phyloP scores from a whole-genome alignment of 1,139 yeast genomes.

The Suhomyces ambrosiae region DNA sequence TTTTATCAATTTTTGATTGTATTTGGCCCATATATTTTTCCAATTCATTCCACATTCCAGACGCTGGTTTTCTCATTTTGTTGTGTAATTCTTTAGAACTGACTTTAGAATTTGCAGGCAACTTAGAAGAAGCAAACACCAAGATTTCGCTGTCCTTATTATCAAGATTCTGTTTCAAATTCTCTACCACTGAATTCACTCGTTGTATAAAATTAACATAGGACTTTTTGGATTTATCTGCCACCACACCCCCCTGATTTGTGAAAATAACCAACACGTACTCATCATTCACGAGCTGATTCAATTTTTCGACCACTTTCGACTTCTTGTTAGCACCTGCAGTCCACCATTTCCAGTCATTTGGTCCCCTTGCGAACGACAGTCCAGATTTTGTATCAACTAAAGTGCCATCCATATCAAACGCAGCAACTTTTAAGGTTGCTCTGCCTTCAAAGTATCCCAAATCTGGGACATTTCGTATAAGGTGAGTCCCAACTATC shows the following conservation, averaged over 20 bases:
- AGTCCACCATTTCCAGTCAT: constrained; percentile 72
- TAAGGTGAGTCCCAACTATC: constrained; percentile 35
- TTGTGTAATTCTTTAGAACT: constrained; percentile 39
- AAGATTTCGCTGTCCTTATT: constrained; percentile 28
- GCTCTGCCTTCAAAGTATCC: constrained; percentile 6
- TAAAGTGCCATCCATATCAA: constrained; percentile 79
- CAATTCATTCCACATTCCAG: constrained; percentile 69
- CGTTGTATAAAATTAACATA: constrained; percentile 49
- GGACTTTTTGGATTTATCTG: constrained; percentile 50
- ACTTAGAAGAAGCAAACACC: constrained; percentile 66
- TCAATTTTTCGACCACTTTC: constrained; percentile 31
- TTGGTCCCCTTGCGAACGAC: constrained; percentile 54
- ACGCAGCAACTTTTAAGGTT: constrained; percentile 57
- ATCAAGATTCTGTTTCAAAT: constrained; percentile 16
- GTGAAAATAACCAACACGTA: constrained; percentile 70
- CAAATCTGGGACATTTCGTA: constrained; percentile 31
- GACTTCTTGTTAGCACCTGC: constrained; percentile 16
- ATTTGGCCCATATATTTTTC: constrained; percentile 37
- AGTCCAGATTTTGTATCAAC: constrained; percentile 59
- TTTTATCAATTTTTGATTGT: constrained; percentile 33
- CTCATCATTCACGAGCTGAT: constrained; percentile 23
- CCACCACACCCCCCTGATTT: constrained; percentile 76
- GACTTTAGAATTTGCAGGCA: constrained; percentile 35
- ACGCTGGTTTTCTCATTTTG: constrained; percentile 68
- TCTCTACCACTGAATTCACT: constrained; percentile 38